Evolutionary conservation across 495 filamentous ascomycete genomes (phyloP), one percentile per base, ranked within the genome.

Genomic region (Hyaloscypha finlandica): DNA sequence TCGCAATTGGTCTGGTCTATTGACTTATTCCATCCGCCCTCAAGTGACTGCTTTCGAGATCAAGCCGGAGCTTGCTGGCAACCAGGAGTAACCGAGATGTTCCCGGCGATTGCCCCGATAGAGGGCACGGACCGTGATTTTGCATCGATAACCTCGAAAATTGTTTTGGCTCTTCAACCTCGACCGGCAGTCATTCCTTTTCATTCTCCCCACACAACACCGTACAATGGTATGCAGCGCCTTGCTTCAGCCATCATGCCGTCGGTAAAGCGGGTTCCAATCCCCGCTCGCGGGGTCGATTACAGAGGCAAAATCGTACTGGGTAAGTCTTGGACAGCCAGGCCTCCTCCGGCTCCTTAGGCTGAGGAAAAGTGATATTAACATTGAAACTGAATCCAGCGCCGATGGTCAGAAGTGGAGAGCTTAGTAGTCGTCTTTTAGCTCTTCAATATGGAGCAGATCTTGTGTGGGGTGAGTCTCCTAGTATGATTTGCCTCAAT

Each of bases 401-500:
- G 30, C 95, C 95, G 48, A 99, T 99, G 95, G 95, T 99, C 30
- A 89, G 95, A 45, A 94, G 91, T 31, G 96, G 96, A 70, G 95
- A 99, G 80, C 81, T 97, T 20, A 96, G 96, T 5, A 93, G 90
- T 9, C 88, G 95, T 19, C 85, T 99, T 1, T 75, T 94, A 4
- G 90, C 95, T 8, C 85, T 99, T 22, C 89, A 96, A 71, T 98
- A 99, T 75, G 95, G 95, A 56, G 96, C 96, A 53, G 95, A 98
- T 75, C 85, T 98, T 16, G 95, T 98, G 65, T 99, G 94, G 95
- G 94, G 90, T 88, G 69, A 54, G 76, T 63, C 48, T 25, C 20
- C n/a, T n/a, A 51, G 14, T 12, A 4, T 5, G 2, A 29, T 8
- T 33, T 59, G 29, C 35, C 29, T 33, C 35, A n/a, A 48, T 48